Evolutionary conservation across 768 basidiomycete species (phyloP).

Genomic region (Termitomyces eurrhizus): DNA sequence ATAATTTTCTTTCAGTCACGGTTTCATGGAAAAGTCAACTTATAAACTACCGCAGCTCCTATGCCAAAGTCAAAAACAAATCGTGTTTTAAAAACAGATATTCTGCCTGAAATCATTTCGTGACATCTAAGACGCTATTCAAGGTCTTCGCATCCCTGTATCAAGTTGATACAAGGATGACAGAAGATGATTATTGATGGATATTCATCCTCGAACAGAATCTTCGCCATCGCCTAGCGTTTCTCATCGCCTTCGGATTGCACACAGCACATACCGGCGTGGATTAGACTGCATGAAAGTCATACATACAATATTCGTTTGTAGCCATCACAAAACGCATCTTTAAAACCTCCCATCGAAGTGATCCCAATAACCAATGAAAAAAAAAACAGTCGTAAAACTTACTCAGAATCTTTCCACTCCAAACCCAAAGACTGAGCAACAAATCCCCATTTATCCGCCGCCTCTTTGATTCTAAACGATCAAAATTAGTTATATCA

Average conservation of each 20-base stretch:
- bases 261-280: not conserved
- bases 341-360: constrained; percentile 2
- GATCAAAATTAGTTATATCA: constrained; percentile 6
- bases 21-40: not conserved
- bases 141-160: not conserved
- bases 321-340: not conserved
- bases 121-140: not conserved
- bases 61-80: constrained; percentile 84
- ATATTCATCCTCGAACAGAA: not conserved
- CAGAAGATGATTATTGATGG: not conserved
- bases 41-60: constrained; percentile 56
- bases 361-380: constrained; percentile 6
- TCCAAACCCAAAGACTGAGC: constrained; percentile 59
- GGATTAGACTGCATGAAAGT: not conserved
- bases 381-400: constrained; percentile 4
- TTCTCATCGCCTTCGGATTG: not conserved
- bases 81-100: constrained; percentile 81
- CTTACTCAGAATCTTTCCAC: constrained; percentile 27
- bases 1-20: not conserved
- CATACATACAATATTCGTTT: not conserved
- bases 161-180: not conserved
- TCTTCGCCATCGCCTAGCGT: not conserved
- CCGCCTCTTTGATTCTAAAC: constrained; percentile 66
- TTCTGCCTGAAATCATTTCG: constrained; percentile 31
- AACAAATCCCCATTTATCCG: constrained; percentile 71